Percentiles rank a stretch among this genome's conserved stretches.
Conservation (phyloP, 768 basidiomycete genomes). For the Phanerochaete carnosa region DNA sequence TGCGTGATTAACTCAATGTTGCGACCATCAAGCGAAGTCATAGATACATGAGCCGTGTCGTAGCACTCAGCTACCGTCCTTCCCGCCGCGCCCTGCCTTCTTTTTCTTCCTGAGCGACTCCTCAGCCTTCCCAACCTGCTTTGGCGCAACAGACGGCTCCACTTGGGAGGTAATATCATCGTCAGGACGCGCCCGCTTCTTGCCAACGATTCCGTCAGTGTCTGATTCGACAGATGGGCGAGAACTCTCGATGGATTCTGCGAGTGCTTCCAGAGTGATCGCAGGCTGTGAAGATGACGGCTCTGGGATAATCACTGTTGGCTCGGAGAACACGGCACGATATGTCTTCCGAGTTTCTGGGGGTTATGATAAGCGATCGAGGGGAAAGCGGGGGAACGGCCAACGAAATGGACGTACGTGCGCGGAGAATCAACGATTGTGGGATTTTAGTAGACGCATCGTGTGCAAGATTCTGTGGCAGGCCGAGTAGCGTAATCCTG, state of each 20-base stretch:
- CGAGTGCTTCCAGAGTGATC: background rate
- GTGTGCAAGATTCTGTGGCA: slow-evolving; percentile 68
- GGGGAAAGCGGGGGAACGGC: background rate
- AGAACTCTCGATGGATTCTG: background rate
- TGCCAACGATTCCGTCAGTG: background rate
- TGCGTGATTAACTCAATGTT: too few relatives aligned
- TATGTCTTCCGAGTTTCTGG: slow-evolving; percentile 81
- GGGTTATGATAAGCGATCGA: background rate
- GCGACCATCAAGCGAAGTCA: too few relatives aligned
- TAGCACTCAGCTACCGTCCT: background rate
- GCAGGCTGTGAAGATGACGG: background rate
- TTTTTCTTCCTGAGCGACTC: slow-evolving; percentile 20
- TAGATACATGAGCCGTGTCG: too few relatives aligned
- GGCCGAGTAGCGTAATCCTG: slow-evolving; percentile 64
- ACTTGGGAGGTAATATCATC: background rate
- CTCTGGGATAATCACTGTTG: slow-evolving; percentile 59
- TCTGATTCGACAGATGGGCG: background rate
- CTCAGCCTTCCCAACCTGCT: background rate
- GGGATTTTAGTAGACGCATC: slow-evolving; percentile 56
- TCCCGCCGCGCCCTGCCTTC: slow-evolving; percentile 4
- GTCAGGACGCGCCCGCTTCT: background rate
- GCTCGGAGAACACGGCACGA: slow-evolving; percentile 76
- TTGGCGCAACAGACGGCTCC: background rate
- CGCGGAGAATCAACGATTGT: slow-evolving; percentile 67
- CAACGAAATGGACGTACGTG: slow-evolving; percentile 48